A percentile compares a stretch with the other conserved stretches of the same genome.
These are phyloP conservation scores for Cordyceps fumosorosea DNA, from an alignment of 2,329 filamentous ascomycete species.

Conservation along the genomic window DNA sequence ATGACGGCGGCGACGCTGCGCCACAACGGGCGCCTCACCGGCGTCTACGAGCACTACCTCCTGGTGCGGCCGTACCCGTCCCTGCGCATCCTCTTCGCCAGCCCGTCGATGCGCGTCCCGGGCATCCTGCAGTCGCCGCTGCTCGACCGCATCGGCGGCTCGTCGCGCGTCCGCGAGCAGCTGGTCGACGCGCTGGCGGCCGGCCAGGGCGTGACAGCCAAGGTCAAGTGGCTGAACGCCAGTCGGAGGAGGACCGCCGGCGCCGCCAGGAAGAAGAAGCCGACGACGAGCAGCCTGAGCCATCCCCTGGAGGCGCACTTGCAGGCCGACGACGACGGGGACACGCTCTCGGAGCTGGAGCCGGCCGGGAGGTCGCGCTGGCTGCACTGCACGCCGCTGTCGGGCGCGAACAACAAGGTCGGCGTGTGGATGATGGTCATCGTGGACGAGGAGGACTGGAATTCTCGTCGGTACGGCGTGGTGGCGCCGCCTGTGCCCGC, in stretches of 20 bases:
- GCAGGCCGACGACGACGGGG: constrained; percentile 13
- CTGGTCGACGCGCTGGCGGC: constrained; percentile 55
- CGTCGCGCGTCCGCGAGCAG: constrained; percentile 39
- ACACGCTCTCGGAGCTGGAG: constrained; percentile 13
- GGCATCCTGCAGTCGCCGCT: constrained; percentile 59
- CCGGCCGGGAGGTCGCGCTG: constrained; percentile 56
- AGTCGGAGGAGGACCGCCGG: neutral
- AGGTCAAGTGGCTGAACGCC: constrained; percentile 58
- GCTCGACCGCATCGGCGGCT: constrained; percentile 47
- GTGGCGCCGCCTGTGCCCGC: neutral
- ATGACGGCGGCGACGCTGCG: neutral
- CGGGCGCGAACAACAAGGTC: constrained; percentile 58
- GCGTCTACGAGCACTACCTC: constrained; percentile 50
- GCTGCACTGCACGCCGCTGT: constrained; percentile 70
- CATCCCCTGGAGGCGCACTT: constrained; percentile 16
- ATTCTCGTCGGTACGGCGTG: neutral
- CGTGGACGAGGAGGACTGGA: constrained; percentile 51
- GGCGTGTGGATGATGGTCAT: constrained; percentile 76
- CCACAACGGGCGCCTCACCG: constrained; percentile 22
- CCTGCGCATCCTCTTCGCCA: constrained; percentile 62
- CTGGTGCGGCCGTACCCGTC: constrained; percentile 60
- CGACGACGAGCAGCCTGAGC: neutral
- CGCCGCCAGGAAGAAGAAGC: neutral
- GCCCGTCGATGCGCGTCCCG: constrained; percentile 58
- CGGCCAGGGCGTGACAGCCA: constrained; percentile 66